Base-by-base conservation (phyloP, 2,329 filamentous ascomycete species). In the Claviceps purpurea region DNA sequence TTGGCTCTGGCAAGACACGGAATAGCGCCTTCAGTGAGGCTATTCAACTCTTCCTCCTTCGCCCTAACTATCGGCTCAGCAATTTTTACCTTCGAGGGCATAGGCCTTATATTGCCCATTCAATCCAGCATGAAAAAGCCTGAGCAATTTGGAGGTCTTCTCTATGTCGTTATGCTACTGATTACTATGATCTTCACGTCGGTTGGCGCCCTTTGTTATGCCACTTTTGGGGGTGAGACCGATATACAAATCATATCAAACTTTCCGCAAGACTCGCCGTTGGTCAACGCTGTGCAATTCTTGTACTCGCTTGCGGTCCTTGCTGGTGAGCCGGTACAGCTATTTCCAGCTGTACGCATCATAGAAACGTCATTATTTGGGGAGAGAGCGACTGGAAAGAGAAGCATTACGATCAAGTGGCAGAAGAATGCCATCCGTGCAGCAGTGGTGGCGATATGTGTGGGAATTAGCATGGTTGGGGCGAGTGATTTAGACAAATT, bases 21-120 rank as follows among this genome's bases (percentile, higher is more conserved):
- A 51, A 70, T 84, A 50, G 74, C 80, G 55, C 69, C 74, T 1
- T 77, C 75, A 0, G 81, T 88, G n/a, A 70, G 73, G 49, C 70
- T 85, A 14, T 87, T 88, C 73, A 88, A 88, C 64, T 79, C 84
- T 0, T 69, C 73, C 26, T 73, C 78, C 52, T 88, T 83, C 62
- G 84, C 85, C 0, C 70, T 88, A 51, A 88, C 84, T 26, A 76
- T 89, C 47, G 85, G 85, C 50, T 79, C 82, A 2, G 80, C 83
- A 40, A 87, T 89, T 61, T 89, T 88, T 68, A 87, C 85, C 0
- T 89, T 87, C 58, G 85, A 89, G 63, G 85, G 85, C 47, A 88
- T 89, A 47, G 85, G 85, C 1, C 77, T 89, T 24, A 87, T 89
- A 56, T 70, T 89, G 8, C 85, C 85, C 0, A 89, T 89, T 51